Evolutionary conservation across 1,139 yeast genomes (phyloP).

Genomic region (Taphrina wiesneri): DNA sequence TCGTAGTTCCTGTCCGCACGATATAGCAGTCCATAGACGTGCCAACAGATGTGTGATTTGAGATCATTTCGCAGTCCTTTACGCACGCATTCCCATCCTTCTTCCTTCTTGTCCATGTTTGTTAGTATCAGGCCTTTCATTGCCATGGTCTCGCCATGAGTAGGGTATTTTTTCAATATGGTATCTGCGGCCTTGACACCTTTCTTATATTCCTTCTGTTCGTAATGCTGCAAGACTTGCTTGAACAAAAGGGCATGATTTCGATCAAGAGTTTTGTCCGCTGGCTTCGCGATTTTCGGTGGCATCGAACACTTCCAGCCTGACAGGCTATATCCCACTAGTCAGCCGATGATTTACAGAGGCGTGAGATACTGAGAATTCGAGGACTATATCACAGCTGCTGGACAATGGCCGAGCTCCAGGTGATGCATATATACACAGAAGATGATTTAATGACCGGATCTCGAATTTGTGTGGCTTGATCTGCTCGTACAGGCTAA

Average conservation of each 20-base stretch:
- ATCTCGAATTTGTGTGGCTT: background rate
- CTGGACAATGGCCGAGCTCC: too few species aligned
- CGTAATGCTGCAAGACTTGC: conserved; percentile 81
- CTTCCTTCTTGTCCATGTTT: conserved; percentile 58
- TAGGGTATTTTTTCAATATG: conserved; percentile 71
- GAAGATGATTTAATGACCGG: background rate
- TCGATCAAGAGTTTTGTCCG: conserved; percentile 18
- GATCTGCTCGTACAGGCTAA: background rate
- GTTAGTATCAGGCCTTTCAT: conserved; percentile 74
- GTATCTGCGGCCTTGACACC: conserved; percentile 74
- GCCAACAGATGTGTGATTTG: conserved; percentile 70
- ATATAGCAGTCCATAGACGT: conserved; percentile 81
- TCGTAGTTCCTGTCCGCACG: conserved; percentile 67
- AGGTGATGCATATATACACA: too few species aligned
- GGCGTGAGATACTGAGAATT: background rate
- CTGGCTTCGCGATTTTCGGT: background rate
- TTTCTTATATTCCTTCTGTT: conserved; percentile 81
- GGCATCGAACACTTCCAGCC: background rate
- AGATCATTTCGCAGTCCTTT: conserved; percentile 62
- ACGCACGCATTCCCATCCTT: conserved; percentile 63
- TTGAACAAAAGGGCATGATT: conserved; percentile 51
- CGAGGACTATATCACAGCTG: too few species aligned
- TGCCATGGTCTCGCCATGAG: conserved; percentile 79
- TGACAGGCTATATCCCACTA: background rate
- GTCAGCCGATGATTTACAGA: background rate